Percentiles rank a stretch among this genome's conserved stretches.
Conservation (phyloP, 2,329 filamentous ascomycete species). For the Paracoccidioides brasiliensis region DNA sequence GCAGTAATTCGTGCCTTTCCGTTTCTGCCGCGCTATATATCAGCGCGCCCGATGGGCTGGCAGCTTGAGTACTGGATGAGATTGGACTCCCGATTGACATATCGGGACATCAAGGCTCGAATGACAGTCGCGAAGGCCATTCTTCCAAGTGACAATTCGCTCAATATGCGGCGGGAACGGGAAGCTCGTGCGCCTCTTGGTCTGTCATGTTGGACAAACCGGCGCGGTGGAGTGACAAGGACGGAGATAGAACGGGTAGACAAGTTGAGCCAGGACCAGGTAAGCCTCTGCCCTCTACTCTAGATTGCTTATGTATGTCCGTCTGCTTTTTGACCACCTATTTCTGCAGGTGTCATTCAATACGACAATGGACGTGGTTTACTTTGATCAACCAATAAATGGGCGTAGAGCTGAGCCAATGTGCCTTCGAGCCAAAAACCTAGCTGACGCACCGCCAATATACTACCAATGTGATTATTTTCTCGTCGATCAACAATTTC, state of each 20-base stretch:
- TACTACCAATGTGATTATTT: constrained; percentile 14
- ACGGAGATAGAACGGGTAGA: constrained; percentile 19
- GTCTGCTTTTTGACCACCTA: not conserved
- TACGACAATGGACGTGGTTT: constrained; percentile 17
- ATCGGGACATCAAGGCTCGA: constrained; percentile 19
- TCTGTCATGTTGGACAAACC: constrained; percentile 18
- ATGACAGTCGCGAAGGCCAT: constrained; percentile 13
- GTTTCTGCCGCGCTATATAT: constrained; percentile 20
- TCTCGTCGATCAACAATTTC: constrained; percentile 7
- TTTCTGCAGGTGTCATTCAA: constrained; percentile 8
- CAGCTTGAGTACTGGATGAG: constrained; percentile 22
- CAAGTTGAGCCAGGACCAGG: constrained; percentile 13
- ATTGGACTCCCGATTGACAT: constrained; percentile 16
- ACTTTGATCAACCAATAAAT: not conserved
- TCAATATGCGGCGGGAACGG: constrained; percentile 19
- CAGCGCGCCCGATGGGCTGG: constrained; percentile 16
- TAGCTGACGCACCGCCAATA: not conserved
- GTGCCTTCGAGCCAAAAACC: constrained; percentile 11
- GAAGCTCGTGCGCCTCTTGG: constrained; percentile 16
- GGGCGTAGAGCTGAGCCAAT: not conserved
- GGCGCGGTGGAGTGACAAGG: constrained; percentile 10
- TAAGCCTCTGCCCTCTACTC: constrained; percentile 6
- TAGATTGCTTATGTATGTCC: not conserved
- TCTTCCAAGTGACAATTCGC: constrained; percentile 14
- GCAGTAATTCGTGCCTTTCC: constrained; percentile 14